Evolutionary conservation across 345 rosid species (phyloP).

Genomic region (Dimocarpus longan): DNA sequence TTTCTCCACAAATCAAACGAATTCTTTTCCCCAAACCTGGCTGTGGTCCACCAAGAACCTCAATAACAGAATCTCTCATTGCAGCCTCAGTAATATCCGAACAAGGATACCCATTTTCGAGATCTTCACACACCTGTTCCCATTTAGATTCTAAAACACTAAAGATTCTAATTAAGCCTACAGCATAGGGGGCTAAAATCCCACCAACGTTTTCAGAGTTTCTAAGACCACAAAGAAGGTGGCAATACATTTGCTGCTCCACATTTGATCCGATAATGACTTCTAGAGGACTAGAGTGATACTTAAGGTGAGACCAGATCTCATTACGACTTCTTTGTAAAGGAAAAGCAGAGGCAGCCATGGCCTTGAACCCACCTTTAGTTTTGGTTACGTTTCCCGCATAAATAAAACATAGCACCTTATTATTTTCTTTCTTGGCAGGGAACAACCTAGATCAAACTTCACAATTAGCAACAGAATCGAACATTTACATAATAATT

Average conservation of each 20-base stretch:
- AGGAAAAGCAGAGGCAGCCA: conserved; percentile 53
- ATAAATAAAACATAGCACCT: conserved; percentile 39
- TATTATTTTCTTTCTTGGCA: conserved; percentile 34
- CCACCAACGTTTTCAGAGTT: conserved; percentile 40
- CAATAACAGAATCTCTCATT: conserved; percentile 41
- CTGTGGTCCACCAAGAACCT: conserved; percentile 47
- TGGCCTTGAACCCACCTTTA: conserved; percentile 46
- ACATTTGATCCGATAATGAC: conserved; percentile 44
- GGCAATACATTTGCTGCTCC: conserved; percentile 50
- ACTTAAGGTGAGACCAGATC: conserved; percentile 26
- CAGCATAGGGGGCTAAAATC: conserved; percentile 44
- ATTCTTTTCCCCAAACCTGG: conserved; percentile 38
- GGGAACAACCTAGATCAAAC: conserved; percentile 42
- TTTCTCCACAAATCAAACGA: conserved; percentile 35
- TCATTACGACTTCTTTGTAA: conserved; percentile 24
- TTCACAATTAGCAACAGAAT: conserved; percentile 4
- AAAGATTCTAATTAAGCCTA: conserved; percentile 38
- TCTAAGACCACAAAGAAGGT: conserved; percentile 53
- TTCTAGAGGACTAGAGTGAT: conserved; percentile 37
- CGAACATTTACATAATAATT: not conserved
- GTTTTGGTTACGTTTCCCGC: conserved; percentile 37
- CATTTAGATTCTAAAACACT: conserved; percentile 43
- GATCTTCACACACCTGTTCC: conserved; percentile 48
- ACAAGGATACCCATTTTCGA: conserved; percentile 40
- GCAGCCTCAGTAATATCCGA: conserved; percentile 32